A percentile compares a stretch with the other conserved stretches of the same genome.
These are phyloP conservation scores for Hordeum vulgare DNA, from an alignment of 176 grass and related monocot species.

Conservation along the genomic window MorexV3_pseudomolecules_assembly NC_058519.1:579825493-579825992, in stretches of 20 bases:
- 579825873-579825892: no score
- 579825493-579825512: not conserved
- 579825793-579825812: not conserved
- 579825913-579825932: not conserved
- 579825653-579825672: not conserved
- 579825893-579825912: not conserved
- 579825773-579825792: slow-evolving; percentile 2
- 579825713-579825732: not conserved
- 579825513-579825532: not conserved
- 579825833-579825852: not conserved
- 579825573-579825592: not conserved
- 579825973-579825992: not conserved
- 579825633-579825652: not conserved
- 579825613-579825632: not conserved
- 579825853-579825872: not conserved
- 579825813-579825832: not conserved
- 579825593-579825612: not conserved
- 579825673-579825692: not conserved
- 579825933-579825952: not conserved
- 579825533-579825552: not conserved
- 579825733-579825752: not conserved
- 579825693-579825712: not conserved
- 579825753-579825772: slow-evolving; percentile 3
- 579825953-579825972: no score
- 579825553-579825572: not conserved